Conservation (phyloP, 352 stramenopile genomes). For the Phytophthora litchii region DNA sequence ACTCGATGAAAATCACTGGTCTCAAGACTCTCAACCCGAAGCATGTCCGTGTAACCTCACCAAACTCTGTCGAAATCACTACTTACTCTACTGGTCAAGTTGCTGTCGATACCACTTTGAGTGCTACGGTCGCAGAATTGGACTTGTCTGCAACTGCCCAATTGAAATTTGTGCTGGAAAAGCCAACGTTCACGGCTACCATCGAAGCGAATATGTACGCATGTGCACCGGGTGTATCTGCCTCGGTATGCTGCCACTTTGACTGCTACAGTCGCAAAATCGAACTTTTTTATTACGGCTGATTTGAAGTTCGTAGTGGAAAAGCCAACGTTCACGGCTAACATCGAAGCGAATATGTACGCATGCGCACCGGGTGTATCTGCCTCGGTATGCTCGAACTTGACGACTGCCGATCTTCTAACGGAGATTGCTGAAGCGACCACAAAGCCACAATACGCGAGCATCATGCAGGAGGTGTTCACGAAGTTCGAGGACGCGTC, state of each 20-base stretch:
- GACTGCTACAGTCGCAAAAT: neutral
- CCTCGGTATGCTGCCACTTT: neutral
- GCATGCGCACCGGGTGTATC: constrained; percentile 26
- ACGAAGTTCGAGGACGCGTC: constrained; percentile 35
- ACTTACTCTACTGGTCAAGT: constrained; percentile 42
- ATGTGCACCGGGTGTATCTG: too few species aligned
- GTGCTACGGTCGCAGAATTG: constrained; percentile 37
- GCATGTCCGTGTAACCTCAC: constrained; percentile 42
- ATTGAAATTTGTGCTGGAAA: neutral
- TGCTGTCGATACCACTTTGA: constrained; percentile 35
- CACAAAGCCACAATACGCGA: constrained; percentile 28
- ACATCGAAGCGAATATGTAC: constrained; percentile 39
- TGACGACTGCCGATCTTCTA: constrained; percentile 37
- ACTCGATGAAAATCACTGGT: constrained; percentile 48
- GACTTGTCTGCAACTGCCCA: constrained; percentile 25
- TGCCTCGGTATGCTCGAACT: constrained; percentile 45
- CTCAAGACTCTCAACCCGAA: constrained; percentile 42
- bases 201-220: too few species aligned
- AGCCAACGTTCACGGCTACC: too few species aligned
- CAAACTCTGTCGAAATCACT: constrained; percentile 37
- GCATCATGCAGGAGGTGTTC: constrained; percentile 41
- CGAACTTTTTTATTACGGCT: neutral
- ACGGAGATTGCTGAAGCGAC: constrained; percentile 28
- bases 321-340: constrained; percentile 28
- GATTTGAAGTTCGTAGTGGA: constrained; percentile 26